Conservation (phyloP, 306 rosid species). For the Castanea crenata region DNA sequence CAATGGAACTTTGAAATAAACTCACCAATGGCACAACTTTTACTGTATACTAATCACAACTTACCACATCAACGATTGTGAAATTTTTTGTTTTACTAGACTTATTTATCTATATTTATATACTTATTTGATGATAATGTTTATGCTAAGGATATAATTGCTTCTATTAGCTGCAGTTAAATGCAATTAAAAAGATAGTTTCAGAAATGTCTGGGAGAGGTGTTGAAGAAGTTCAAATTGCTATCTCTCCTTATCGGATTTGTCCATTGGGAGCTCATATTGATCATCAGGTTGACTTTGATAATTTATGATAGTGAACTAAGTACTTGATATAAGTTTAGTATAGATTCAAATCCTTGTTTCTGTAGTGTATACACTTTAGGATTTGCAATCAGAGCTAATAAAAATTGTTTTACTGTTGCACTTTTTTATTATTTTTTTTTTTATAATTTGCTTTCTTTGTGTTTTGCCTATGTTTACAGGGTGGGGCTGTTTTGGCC, state of each 20-base stretch:
- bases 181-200: slow-evolving; percentile 49
- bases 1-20: too few relatives aligned
- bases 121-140: background rate
- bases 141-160: slow-evolving; percentile 6
- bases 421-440: background rate
- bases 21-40: too few relatives aligned
- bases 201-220: slow-evolving; percentile 58
- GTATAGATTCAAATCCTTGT: background rate
- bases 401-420: background rate
- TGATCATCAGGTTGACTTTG: slow-evolving; percentile 82
- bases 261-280: slow-evolving; percentile 98
- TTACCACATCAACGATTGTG: too few relatives aligned
- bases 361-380: background rate
- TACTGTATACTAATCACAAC: too few relatives aligned
- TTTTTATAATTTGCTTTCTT: background rate
- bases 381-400: background rate
- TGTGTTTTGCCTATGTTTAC: slow-evolving; percentile 19
- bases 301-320: slow-evolving; percentile 8
- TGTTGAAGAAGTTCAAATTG: slow-evolving; percentile 59
- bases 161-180: slow-evolving; percentile 46
- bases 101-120: background rate
- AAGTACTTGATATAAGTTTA: background rate
- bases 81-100: too few relatives aligned
- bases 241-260: slow-evolving; percentile 88
- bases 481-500: slow-evolving; percentile 93